Evolutionary conservation across 306 rosid genomes (phyloP), one percentile per base, ranked within the genome.

Genomic region (Cicer yamashitae): DNA sequence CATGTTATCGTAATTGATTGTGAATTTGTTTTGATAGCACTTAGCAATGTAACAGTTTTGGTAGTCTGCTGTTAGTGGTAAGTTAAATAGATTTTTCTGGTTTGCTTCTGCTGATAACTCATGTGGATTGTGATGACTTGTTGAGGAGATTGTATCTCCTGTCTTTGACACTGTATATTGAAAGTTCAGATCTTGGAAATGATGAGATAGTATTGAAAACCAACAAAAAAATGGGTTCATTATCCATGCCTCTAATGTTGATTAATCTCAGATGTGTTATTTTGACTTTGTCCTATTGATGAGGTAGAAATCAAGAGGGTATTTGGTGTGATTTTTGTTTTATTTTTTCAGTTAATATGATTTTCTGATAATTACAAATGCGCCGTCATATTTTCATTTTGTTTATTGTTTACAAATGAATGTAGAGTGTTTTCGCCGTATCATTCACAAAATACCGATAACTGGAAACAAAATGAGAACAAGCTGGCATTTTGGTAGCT

Each of bases 171-270:
- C 38, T 59, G 38, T 78, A 20, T 18, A 46, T 54, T 59, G 43
- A 48, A 71, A 46, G 30, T 60, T 69, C 22, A 65, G 74, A 20
- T 54, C 18, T 54, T 56, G 48, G 61, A 43, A 51, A 61, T 69
- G 68, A 18, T 67, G 79, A 46, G 41, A 43, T 59, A 40, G 17
- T 47, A 46, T 48, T 41, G 3, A 43, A 18, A 68, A n/a, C 62
- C 48, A 8, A 38, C 52, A 44, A 3, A 22, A 69, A 34, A 68
- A 41, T 45, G 20, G 9, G 34, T 47, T 77, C 40, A 62, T 20
- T 78, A 13, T 2, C 13, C 9, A 15, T 10, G 52, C 51, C 45
- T 43, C 52, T 1, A 51, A 5, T 15, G 34, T 9, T 78, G 65
- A 62, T 61, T 61, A 25, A 50, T 78, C 38, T 18, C 43, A 5